Conservation (phyloP, 352 stramenopile genomes). For the Phytopythium mirpurense region DNA sequence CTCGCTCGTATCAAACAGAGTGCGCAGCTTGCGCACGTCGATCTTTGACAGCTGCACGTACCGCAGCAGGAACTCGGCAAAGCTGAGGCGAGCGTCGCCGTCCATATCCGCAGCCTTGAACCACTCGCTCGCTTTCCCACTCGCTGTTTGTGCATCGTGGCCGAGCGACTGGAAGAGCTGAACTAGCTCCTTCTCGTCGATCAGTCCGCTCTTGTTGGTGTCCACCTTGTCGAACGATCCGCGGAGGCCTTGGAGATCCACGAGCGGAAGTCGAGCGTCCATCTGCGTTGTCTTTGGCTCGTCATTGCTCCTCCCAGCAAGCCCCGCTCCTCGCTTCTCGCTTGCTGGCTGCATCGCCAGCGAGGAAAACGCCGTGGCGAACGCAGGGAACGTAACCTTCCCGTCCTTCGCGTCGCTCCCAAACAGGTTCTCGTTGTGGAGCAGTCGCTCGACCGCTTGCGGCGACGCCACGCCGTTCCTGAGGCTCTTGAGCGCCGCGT, state of each 20-base stretch:
- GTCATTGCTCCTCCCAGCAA: background rate
- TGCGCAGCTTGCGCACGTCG: conserved; percentile 26
- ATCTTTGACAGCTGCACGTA: conserved; percentile 42
- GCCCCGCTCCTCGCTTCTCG: conserved; percentile 8
- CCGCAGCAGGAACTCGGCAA: conserved; percentile 62
- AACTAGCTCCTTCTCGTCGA: conserved; percentile 36
- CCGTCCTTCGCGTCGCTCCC: conserved; percentile 16
- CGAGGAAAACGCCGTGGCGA: conserved; percentile 51
- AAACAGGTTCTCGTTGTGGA: conserved; percentile 27
- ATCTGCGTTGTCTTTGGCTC: background rate
- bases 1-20: conserved; percentile 34
- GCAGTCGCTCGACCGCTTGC: conserved; percentile 26
- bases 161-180: conserved; percentile 29
- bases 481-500: conserved; percentile 24
- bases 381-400: conserved; percentile 42
- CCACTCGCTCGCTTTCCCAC: conserved; percentile 28
- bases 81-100: conserved; percentile 28
- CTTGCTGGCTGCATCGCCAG: conserved; percentile 39
- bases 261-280: conserved; percentile 16
- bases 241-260: conserved; percentile 38
- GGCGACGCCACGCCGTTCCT: conserved; percentile 13
- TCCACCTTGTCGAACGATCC: conserved; percentile 32
- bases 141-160: conserved; percentile 8
- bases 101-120: conserved; percentile 28
- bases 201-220: conserved; percentile 23